Conservation (phyloP, 768 basidiomycete genomes). For the Rhodotorula toruloides region DNA sequence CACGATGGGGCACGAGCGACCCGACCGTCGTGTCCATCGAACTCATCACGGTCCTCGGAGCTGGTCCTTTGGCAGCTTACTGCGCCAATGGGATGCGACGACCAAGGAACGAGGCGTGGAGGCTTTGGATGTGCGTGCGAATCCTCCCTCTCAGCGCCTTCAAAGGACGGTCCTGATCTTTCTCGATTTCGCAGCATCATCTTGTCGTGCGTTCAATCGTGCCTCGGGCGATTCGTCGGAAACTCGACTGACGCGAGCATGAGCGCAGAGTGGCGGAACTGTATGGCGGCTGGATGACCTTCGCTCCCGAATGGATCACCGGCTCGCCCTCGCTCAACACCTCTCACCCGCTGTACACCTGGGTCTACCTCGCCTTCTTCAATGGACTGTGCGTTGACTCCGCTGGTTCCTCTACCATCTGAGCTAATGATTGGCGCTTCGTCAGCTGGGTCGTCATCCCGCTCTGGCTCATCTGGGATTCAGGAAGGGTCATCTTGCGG, state of each 20-base stretch:
- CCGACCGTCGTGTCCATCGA: constrained; percentile 76
- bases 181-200: background rate
- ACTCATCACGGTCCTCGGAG: constrained; percentile 69
- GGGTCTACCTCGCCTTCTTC: constrained; percentile 33
- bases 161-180: constrained; percentile 53
- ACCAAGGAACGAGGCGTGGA: constrained; percentile 55
- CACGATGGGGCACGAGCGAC: constrained; percentile 74
- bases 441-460: constrained; percentile 74
- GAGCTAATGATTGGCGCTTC: background rate
- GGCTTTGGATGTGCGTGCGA: constrained; percentile 75
- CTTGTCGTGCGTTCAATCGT: background rate
- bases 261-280: constrained; percentile 7
- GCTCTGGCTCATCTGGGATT: constrained; percentile 68
- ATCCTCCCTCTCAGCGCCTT: background rate
- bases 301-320: constrained; percentile 46
- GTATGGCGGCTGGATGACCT: constrained; percentile 45
- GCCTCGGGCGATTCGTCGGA: background rate
- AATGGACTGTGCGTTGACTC: constrained; percentile 17
- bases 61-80: constrained; percentile 67
- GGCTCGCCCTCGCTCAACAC: constrained; percentile 28
- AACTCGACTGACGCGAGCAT: background rate
- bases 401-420: background rate
- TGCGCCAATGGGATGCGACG: constrained; percentile 62
- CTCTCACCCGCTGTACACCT: constrained; percentile 21
- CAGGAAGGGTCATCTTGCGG: constrained; percentile 59